Evolutionary conservation across 192 early-diverging fungal species (phyloP).

Genomic region (Globomyces pollinis-pini): DNA sequence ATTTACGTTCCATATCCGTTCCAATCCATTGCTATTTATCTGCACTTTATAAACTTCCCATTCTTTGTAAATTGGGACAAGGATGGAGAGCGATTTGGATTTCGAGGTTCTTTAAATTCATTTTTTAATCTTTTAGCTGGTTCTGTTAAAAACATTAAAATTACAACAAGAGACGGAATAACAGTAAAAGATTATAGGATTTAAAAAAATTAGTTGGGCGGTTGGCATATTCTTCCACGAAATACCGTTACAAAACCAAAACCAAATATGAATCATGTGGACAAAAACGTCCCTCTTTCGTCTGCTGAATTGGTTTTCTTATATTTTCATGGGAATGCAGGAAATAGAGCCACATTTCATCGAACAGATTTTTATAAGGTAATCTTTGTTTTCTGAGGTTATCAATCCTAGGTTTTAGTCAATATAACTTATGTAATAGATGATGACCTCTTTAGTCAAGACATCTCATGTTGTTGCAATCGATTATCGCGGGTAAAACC

Average conservation of each 20-base stretch:
- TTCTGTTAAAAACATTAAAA: constrained; percentile 15
- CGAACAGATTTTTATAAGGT: constrained; percentile 30
- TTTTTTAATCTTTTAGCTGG: not conserved
- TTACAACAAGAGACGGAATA: constrained; percentile 33
- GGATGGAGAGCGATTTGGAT: constrained; percentile 28
- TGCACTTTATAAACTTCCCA: constrained; percentile 28
- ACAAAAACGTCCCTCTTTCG: not conserved
- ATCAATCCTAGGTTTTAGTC: not conserved
- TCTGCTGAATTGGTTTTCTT: not conserved
- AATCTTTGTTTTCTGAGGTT: not conserved
- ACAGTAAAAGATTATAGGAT: too few species aligned
- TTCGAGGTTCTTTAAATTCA: constrained; percentile 16
- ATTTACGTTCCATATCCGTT: constrained; percentile 5
- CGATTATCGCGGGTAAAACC: constrained; percentile 53
- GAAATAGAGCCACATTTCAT: constrained; percentile 31
- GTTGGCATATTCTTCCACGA: constrained; percentile 40
- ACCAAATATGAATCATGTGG: not conserved
- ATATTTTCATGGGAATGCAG: constrained; percentile 50
- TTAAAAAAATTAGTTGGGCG: constrained; percentile 24
- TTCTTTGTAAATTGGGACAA: constrained; percentile 12
- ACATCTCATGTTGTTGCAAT: constrained; percentile 38
- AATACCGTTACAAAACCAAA: constrained; percentile 6
- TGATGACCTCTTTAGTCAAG: constrained; percentile 10
- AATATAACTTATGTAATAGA: too few species aligned
- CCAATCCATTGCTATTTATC: constrained; percentile 17